phyloP scores from a whole-genome alignment of 163 green algal genomes.

The Chlamydomonas reinhardtii region DNA sequence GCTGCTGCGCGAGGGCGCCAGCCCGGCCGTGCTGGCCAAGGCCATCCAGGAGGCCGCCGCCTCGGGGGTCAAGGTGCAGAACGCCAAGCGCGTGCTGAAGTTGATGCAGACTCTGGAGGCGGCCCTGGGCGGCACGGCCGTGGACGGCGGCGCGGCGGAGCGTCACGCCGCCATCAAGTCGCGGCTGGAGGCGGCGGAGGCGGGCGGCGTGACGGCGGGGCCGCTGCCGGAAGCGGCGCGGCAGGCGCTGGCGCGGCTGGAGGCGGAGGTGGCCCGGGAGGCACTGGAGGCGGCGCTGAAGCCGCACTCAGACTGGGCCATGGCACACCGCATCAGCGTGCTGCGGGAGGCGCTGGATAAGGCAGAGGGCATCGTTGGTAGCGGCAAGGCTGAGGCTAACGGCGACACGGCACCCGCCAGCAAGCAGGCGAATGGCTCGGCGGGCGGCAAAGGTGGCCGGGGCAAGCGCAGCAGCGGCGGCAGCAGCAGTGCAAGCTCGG shows the following conservation, averaged over 20 bases:
- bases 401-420: neutral
- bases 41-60: conserved; percentile 81
- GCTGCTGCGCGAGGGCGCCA: conserved; percentile 65
- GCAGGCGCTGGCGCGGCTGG: conserved; percentile 56
- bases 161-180: conserved; percentile 44
- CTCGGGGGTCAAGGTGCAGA: conserved; percentile 77
- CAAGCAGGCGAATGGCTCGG: conserved; percentile 19
- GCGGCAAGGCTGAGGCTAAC: neutral
- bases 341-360: conserved; percentile 63
- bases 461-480: conserved; percentile 23
- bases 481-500: neutral
- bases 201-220: conserved; percentile 59
- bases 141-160: conserved; percentile 23
- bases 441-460: neutral
- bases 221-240: conserved; percentile 36
- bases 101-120: conserved; percentile 80
- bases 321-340: conserved; percentile 40
- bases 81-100: conserved; percentile 79
- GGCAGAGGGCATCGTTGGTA: conserved; percentile 55
- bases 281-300: conserved; percentile 70
- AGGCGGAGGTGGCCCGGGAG: conserved; percentile 38
- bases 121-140: conserved; percentile 7
- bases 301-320: conserved; percentile 59
- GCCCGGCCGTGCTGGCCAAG: conserved; percentile 51
- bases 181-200: conserved; percentile 68